Evolutionary conservation across 495 filamentous ascomycete species (phyloP).

Genomic region (Tetracladium marchalianum): DNA sequence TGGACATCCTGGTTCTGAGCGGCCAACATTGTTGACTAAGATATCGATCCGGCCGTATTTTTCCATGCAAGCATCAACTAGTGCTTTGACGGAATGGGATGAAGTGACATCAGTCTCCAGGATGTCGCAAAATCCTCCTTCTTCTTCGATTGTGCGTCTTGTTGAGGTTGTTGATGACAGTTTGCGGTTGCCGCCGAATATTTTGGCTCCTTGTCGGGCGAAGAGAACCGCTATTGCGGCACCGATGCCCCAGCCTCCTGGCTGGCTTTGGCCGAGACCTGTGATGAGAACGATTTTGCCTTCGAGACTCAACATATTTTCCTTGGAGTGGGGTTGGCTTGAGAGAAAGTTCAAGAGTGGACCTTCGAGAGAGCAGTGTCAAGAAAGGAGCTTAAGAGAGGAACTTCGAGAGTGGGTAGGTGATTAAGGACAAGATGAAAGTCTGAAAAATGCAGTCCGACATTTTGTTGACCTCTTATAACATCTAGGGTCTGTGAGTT

Average conservation of each 20-base stretch:
- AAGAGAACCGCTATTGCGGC: constrained; percentile 34
- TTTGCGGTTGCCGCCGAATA: constrained; percentile 37
- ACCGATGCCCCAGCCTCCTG: constrained; percentile 39
- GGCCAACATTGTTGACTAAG: constrained; percentile 45
- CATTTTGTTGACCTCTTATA: no score
- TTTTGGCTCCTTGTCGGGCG: constrained; percentile 31
- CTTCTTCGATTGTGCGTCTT: constrained; percentile 21
- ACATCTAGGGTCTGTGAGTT: no score
- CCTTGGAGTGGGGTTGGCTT: no score
- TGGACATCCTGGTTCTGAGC: constrained; percentile 37
- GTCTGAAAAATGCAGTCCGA: no score
- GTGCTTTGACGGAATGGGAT: constrained; percentile 27
- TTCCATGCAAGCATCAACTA: constrained; percentile 35
- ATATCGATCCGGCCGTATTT: constrained; percentile 45
- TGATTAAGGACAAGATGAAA: no score
- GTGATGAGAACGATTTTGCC: constrained; percentile 41
- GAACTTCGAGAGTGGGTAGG: no score
- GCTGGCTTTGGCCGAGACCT: constrained; percentile 33
- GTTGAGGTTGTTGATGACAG: constrained; percentile 27
- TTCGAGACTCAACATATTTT: constrained; percentile 26
- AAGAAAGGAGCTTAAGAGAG: no score
- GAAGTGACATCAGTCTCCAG: constrained; percentile 36
- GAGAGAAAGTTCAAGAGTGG: no score
- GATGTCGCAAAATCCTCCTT: constrained; percentile 19
- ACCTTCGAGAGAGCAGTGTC: no score